Base-by-base conservation (phyloP, 2,329 filamentous ascomycete genomes). In the Emmonsiellopsis sp. region DNA sequence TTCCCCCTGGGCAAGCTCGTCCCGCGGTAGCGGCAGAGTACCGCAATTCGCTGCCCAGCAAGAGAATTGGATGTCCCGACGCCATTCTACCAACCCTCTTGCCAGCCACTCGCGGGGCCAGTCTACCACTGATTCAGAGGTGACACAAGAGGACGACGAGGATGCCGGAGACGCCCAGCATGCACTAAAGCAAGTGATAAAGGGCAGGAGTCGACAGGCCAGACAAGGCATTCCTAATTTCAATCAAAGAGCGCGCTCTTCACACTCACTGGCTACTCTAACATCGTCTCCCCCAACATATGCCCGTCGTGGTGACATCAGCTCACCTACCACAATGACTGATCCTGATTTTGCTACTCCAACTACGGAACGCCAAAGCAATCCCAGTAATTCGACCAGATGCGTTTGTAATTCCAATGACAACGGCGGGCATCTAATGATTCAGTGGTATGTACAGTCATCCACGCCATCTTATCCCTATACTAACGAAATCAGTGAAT, bases 401-500 rank as follows among this genome's bases (percentile, higher is more conserved):
- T 85, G 82, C 64, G 66, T 82, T 30, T 85, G 82, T 61, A 76
- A 78, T 50, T 74, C 76, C 13, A 68, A 73, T 50, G 75, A 79
- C 41, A 79, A 76, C 51, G 75, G 76, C 52, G 78, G 76, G 20
- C 74, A 76, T 59, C 64, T 78, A 32, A 80, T 84, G 76, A 75
- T 84, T 46, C 80, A 83, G 69, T 85, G 75, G 75, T 77, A 65
- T 62, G 67, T 62, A 44, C 34, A 15, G 13, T 43, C 9, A 31
- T 31, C 45, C 51, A 11, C 34, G 16, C 13, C 2, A 10, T n/a
- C 7, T 6, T 52, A 7, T 13, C 16, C 41, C 16, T 38, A 26
- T 30, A 16, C 47, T 13, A 45, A 50, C 57, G 30, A 8, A 48
- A 53, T 26, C 57, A 77, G 82, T 67, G 78, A 81, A 64, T 79